Percentiles rank a stretch among this genome's conserved stretches.
phyloP scores from a whole-genome alignment of 2,329 filamentous ascomycete genomes.

The Westerdykella sp. region DNA sequence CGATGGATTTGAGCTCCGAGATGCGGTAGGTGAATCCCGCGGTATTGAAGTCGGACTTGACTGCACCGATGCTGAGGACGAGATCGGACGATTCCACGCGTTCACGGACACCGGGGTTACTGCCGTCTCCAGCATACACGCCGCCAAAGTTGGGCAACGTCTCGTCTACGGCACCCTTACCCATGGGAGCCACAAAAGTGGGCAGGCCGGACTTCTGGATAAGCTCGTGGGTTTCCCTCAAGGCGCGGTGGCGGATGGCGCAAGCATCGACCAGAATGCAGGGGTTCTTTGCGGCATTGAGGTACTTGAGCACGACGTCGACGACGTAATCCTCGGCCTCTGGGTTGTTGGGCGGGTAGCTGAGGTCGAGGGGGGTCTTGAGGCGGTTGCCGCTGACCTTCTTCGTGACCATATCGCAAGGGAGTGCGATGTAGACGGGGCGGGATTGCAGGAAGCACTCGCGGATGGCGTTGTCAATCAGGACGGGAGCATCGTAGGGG shows the following conservation, averaged over 20 bases:
- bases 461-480: slow-evolving; percentile 71
- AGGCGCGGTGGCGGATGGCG: slow-evolving; percentile 67
- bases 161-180: slow-evolving; percentile 78
- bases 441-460: slow-evolving; percentile 68
- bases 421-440: slow-evolving; percentile 78
- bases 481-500: slow-evolving; percentile 60
- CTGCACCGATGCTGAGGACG: slow-evolving; percentile 62
- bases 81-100: slow-evolving; percentile 64
- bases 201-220: slow-evolving; percentile 69
- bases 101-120: slow-evolving; percentile 57
- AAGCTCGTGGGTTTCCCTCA: slow-evolving; percentile 66
- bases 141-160: slow-evolving; percentile 69
- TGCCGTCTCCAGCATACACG: slow-evolving; percentile 77
- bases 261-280: slow-evolving; percentile 79
- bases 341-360: slow-evolving; percentile 57
- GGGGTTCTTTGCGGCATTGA: slow-evolving; percentile 67
- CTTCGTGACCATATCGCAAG: slow-evolving; percentile 70
- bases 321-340: slow-evolving; percentile 79
- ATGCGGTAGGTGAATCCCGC: slow-evolving; percentile 76
- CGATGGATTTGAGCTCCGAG: slow-evolving; percentile 69
- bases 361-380: slow-evolving; percentile 62
- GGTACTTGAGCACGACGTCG: slow-evolving; percentile 65
- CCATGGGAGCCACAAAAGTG: slow-evolving; percentile 85
- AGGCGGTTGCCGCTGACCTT: slow-evolving; percentile 70
- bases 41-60: slow-evolving; percentile 76